Evolutionary conservation across 106 monocot genomes (phyloP), one percentile per base, ranked within the genome.

Genomic region (Dendrobium huoshanense): DNA sequence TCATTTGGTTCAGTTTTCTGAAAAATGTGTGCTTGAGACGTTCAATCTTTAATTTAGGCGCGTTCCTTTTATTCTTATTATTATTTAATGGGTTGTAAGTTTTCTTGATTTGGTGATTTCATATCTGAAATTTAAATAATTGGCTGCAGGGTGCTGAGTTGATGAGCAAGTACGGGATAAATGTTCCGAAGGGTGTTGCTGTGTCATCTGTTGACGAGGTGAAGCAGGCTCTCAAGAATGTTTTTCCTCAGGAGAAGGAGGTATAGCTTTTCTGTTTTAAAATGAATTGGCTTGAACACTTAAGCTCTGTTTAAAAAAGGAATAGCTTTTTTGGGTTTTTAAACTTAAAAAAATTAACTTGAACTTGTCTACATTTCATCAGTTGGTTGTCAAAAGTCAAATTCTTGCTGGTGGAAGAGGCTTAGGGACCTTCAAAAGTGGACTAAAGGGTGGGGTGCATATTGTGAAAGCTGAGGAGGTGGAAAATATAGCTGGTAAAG

Each of bases 371-470:
- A 42, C 22, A 6, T 77, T 31, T 54, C 78, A 19, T 7, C 81
- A 98, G 98, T 77, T 98, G 73, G 98, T 98, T 41, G 95, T 98
- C 15, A 98, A 98, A 86, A 98, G 98, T 81, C 95, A 98, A 85
- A 93, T 98, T 89, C 95, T 98, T 80, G 95, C 98, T 79, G 98
- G 98, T 74, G 98, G 98, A 56, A 88, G 98, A 84, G 98, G 98
- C 8, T 83, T 98, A 79, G 98, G 98, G 51, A 92, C 94, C 20
- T 98, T 98, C 82, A 95, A 95, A 87, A 95, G 75, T 89, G 98
- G 98, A 9, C 75, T 98, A 18, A 81, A 98, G 77, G 97, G 98
- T 83, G 98, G 98, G 72, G 98, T 98, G 13, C 98, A 98, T 88
- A 98, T 98, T 89, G 95, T 98, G 59, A 98, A 93, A 87, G 43